Evolutionary conservation across 495 filamentous ascomycete species (phyloP), one percentile per base, ranked within the genome.

Genomic region (Hypoxylon crocopeplum): DNA sequence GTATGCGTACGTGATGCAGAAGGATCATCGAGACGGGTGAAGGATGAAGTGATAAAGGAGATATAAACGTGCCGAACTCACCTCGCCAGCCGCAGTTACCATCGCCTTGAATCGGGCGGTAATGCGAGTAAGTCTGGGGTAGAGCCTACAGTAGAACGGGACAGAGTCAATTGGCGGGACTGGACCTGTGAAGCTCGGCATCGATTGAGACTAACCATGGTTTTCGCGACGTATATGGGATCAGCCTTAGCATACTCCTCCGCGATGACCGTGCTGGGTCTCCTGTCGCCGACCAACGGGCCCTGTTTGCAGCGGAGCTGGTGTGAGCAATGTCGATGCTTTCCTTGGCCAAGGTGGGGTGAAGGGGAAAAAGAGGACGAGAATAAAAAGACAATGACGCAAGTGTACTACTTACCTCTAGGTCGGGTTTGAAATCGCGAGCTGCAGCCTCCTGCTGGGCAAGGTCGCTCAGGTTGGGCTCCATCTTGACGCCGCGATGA

Each of bases 11-110:
- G 21, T 48, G 62, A 60, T 51, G 56, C 46, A 60, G 40, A 32
- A 53, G 40, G 40, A 44, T 38, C 37, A 41, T 41, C 46, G 22
- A 17, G 53, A 47, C 21, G 27, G 15, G 19, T 40, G 10, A 56
- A 8, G 8, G 8, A 8, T 27, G 24, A 27, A 12, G 49, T 5
- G 29, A 27, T 27, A 37, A 62, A 17, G 57, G 36, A 56, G 33
- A 16, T 27, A 25, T 32, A 5, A 20, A 37, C 29, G n/a, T n/a
- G n/a, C n/a, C n/a, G n/a, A 33, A 76, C 72, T 70, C 83, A 97
- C 93, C 94, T 87, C 94, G 83, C 93, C 94, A 98, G 61, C 94
- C 94, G 77, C 94, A 98, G 68, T 95, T 93, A 30, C 94, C 94
- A 76, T 98, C 94, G 16, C 94, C 93, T 70, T 86, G 87, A 74